phyloP scores from a whole-genome alignment of 225 moss, liverwort and hornwort genomes.

The Ulota crispa region DNA sequence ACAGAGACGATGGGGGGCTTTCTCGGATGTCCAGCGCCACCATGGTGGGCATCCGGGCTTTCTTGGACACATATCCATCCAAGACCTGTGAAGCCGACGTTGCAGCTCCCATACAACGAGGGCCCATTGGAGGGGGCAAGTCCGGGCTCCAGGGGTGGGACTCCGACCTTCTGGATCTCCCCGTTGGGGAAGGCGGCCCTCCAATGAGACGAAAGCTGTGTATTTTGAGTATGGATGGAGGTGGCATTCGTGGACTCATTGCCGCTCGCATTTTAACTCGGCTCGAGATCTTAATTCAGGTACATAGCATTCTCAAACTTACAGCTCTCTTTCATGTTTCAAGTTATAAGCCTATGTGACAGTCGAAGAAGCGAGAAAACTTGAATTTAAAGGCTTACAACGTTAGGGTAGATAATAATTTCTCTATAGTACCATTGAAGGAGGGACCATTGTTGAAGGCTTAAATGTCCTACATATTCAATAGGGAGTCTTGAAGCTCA shows the following conservation, averaged over 20 bases:
- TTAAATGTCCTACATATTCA: not conserved
- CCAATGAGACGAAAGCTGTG: conserved; percentile 43
- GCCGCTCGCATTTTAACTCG: conserved; percentile 79
- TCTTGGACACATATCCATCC: conserved; percentile 42
- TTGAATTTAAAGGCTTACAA: not conserved
- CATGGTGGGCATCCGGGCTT: conserved; percentile 56
- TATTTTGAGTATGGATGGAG: conserved; percentile 93
- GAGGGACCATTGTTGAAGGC: not conserved
- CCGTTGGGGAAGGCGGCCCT: conserved; percentile 57
- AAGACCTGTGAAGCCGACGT: conserved; percentile 48
- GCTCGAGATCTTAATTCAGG: conserved; percentile 78
- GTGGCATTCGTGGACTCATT: conserved; percentile 93
- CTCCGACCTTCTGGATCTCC: conserved; percentile 53
- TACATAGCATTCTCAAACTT: conserved; percentile 15
- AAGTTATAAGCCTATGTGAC: not conserved
- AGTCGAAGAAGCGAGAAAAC: not conserved
- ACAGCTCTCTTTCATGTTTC: not conserved
- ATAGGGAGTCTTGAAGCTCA: not conserved
- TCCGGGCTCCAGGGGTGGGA: conserved; percentile 63
- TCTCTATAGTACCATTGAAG: not conserved
- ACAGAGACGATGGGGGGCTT: conserved; percentile 34
- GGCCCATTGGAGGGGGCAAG: conserved; percentile 55
- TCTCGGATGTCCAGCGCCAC: conserved; percentile 55
- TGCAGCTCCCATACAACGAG: conserved; percentile 41
- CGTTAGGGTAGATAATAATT: not conserved